phyloP scores from a whole-genome alignment of 805 yeast genomes.

The Pichia phayaonensis region DNA sequence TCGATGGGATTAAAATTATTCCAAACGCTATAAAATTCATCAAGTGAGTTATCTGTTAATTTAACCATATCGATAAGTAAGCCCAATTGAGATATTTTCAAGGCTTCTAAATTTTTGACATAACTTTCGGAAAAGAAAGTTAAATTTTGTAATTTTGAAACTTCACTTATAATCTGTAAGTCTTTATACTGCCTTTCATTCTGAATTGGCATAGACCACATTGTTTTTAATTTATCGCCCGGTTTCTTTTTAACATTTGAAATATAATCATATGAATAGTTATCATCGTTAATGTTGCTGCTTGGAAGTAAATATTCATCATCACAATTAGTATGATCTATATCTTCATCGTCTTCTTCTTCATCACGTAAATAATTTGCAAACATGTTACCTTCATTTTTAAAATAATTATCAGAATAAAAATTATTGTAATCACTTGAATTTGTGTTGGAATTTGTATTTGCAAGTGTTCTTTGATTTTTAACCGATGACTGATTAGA shows the following conservation, averaged over 20 bases:
- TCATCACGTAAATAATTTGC: background rate
- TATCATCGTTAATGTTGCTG: slow-evolving; percentile 5
- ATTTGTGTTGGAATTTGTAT: background rate
- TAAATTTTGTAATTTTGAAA: slow-evolving; percentile 45
- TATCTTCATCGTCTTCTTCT: background rate
- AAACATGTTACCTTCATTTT: background rate
- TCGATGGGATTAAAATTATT: slow-evolving; percentile 10
- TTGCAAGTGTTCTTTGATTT: background rate
- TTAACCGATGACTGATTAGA: background rate
- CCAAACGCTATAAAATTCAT: slow-evolving; percentile 27
- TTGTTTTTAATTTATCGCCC: slow-evolving; percentile 43
- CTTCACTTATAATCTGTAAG: slow-evolving; percentile 78
- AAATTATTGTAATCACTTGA: background rate
- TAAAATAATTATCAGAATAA: background rate
- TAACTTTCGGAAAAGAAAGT: slow-evolving; percentile 48
- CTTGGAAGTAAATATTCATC: slow-evolving; percentile 1
- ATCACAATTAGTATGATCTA: slow-evolving; percentile 4
- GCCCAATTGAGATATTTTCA: slow-evolving; percentile 50
- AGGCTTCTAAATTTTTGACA: slow-evolving; percentile 39
- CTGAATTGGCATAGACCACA: slow-evolving; percentile 51
- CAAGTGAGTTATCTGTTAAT: slow-evolving; percentile 23
- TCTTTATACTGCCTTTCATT: slow-evolving; percentile 84
- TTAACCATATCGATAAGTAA: slow-evolving; percentile 35
- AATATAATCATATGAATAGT: slow-evolving; percentile 1
- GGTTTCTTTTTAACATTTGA: slow-evolving; percentile 21